phyloP scores from a whole-genome alignment of 1,284 basidiomycete species.

The Melampsora larici-populina region DNA sequence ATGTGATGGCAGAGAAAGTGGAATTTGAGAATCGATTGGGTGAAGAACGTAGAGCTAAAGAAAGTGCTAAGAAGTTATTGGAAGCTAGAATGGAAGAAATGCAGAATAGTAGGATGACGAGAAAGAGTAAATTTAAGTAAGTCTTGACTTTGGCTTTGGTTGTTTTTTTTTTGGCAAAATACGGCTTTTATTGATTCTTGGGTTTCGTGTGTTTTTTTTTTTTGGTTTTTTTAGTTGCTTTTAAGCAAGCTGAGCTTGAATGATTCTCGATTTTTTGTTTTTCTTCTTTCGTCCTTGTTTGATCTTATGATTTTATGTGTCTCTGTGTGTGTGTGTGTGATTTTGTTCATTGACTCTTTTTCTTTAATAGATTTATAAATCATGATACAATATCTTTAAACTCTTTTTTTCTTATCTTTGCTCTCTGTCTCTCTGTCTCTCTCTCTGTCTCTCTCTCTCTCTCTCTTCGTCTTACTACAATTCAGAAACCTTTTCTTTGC shows the following conservation, averaged over 20 bases:
- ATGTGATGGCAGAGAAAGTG: slow-evolving; percentile 77
- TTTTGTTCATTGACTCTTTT: slow-evolving; percentile 71
- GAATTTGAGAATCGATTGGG: slow-evolving; percentile 72
- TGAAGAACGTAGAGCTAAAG: slow-evolving; percentile 76
- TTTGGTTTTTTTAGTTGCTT: slow-evolving; percentile 45
- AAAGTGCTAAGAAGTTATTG: slow-evolving; percentile 73
- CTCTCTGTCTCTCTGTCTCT: background rate
- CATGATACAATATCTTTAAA: background rate
- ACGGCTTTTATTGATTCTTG: background rate
- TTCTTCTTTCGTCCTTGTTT: slow-evolving; percentile 45
- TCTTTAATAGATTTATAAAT: background rate
- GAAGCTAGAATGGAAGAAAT: slow-evolving; percentile 79
- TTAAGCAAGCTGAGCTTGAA: slow-evolving; percentile 44
- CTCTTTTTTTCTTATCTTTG: slow-evolving; percentile 4
- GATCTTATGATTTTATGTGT: slow-evolving; percentile 85
- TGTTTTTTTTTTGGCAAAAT: background rate
- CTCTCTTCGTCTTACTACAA: background rate
- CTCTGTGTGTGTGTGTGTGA: too few species aligned
- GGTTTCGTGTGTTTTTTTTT: slow-evolving; percentile 43
- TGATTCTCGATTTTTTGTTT: slow-evolving; percentile 43
- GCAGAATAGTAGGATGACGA: slow-evolving; percentile 56
- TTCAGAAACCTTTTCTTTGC: background rate
- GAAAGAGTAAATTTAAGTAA: slow-evolving; percentile 37
- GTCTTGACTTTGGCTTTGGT: slow-evolving; percentile 1
- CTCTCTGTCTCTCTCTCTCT: too few species aligned